Conservation (phyloP, 495 filamentous ascomycete genomes). For the Penicillium roqueforti region DNA sequence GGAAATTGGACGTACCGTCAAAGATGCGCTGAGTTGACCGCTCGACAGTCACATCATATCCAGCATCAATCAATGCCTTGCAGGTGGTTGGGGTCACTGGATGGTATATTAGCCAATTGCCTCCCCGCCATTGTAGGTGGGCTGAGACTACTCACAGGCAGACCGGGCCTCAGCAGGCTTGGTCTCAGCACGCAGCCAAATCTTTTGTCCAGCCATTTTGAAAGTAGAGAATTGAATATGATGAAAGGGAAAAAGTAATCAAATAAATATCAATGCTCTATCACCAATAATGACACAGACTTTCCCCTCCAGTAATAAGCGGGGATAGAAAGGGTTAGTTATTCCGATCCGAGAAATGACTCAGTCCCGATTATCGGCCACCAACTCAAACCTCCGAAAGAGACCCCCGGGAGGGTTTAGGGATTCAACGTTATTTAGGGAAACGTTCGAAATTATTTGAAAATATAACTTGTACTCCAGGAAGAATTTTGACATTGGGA, state of each 20-base stretch:
- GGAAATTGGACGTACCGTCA: slow-evolving; percentile 48
- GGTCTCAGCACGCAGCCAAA: slow-evolving; percentile 48
- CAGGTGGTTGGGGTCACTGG: slow-evolving; percentile 63
- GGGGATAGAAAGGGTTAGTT: slow-evolving; percentile 33
- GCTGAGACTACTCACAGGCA: slow-evolving; percentile 34
- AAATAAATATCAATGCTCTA: slow-evolving; percentile 6
- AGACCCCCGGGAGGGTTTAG: background rate
- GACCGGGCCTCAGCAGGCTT: slow-evolving; percentile 49
- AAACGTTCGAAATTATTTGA: background rate
- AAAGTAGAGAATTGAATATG: slow-evolving; percentile 9
- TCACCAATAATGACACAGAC: slow-evolving; percentile 30
- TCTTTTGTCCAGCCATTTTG: slow-evolving; percentile 43
- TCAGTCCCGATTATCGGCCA: slow-evolving; percentile 26
- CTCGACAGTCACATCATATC: slow-evolving; percentile 82
- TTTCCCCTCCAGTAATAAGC: slow-evolving; percentile 30
- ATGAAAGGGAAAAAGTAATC: slow-evolving; percentile 3
- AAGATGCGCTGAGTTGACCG: slow-evolving; percentile 78
- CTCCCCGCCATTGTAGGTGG: slow-evolving; percentile 7
- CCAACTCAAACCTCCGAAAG: background rate
- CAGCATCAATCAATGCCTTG: slow-evolving; percentile 75
- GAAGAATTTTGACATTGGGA: background rate
- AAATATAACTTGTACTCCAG: too few species aligned
- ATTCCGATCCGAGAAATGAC: slow-evolving; percentile 38
- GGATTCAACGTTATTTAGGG: background rate
- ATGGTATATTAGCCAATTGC: slow-evolving; percentile 6